Conservation (phyloP, 2,329 filamentous ascomycete species). For the Capronia coronata region DNA sequence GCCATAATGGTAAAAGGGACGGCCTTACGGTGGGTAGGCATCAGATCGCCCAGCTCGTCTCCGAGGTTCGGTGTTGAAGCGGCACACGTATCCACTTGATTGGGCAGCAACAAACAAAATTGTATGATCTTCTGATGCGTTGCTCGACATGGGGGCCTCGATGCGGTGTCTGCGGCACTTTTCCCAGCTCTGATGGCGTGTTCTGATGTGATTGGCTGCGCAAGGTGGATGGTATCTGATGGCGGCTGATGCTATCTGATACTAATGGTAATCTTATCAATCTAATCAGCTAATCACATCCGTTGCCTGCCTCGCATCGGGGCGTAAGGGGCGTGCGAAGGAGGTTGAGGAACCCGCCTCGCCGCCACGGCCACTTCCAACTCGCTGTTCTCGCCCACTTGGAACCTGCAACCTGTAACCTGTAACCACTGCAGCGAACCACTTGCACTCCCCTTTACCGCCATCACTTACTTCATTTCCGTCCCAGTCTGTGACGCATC, state of each 20-base stretch:
- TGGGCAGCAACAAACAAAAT: too few relatives aligned
- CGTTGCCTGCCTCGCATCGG: not conserved
- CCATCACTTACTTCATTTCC: not conserved
- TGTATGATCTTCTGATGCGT: too few relatives aligned
- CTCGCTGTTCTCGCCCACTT: too few relatives aligned
- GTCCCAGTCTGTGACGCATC: not conserved
- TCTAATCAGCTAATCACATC: slow-evolving; percentile 19
- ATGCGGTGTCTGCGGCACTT: not conserved
- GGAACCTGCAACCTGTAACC: not conserved
- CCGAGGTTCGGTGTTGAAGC: not conserved
- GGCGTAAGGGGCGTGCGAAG: too few relatives aligned
- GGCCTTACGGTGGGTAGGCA: not conserved
- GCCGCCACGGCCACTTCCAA: too few relatives aligned
- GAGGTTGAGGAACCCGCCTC: too few relatives aligned
- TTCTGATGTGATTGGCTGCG: not conserved
- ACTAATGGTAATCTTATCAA: slow-evolving; percentile 20
- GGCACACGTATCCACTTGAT: not conserved
- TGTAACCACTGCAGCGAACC: not conserved
- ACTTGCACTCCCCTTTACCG: not conserved
- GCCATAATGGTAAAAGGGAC: too few relatives aligned
- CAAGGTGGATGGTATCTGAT: too few relatives aligned
- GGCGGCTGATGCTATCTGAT: not conserved
- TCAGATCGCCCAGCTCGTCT: not conserved
- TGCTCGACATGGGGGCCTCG: not conserved
- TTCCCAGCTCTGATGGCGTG: not conserved